Conservation (phyloP, 1,139 yeast species). For the Hansenula lynferdii region DNA sequence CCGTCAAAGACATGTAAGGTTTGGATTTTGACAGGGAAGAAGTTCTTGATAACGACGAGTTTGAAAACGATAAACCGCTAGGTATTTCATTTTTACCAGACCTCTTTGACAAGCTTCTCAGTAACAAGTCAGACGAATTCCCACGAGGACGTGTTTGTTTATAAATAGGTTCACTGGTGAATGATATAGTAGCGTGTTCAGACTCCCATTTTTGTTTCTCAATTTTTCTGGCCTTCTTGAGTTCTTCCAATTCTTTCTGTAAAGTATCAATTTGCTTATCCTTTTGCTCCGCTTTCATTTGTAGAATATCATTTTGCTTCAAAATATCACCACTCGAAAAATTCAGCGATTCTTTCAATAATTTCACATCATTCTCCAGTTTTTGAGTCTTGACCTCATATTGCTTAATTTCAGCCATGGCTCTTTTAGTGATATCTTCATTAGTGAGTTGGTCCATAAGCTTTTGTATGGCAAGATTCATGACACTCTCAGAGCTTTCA, state of each 20-base stretch:
- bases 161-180: constrained; percentile 5
- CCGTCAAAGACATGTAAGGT: constrained; percentile 4
- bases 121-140: constrained; percentile 6
- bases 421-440: constrained; percentile 79
- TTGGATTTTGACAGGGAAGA: constrained; percentile 2
- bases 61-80: neutral
- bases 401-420: constrained; percentile 62
- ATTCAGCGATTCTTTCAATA: constrained; percentile 58
- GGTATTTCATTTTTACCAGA: neutral
- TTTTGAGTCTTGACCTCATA: constrained; percentile 52
- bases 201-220: constrained; percentile 72
- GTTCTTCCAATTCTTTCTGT: constrained; percentile 17
- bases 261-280: constrained; percentile 55
- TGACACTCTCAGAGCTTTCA: constrained; percentile 54
- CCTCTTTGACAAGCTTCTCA: constrained; percentile 1
- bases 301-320: constrained; percentile 65
- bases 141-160: neutral
- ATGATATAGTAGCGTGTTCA: constrained; percentile 36
- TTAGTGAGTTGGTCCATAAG: constrained; percentile 70
- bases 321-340: constrained; percentile 50
- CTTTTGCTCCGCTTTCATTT: constrained; percentile 48
- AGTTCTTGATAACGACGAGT: neutral
- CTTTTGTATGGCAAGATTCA: constrained; percentile 71
- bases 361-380: constrained; percentile 67
- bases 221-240: constrained; percentile 49